Evolutionary conservation across 441 rosid species (phyloP), one percentile per base, ranked within the genome.

Genomic region (Metrosideros polymorpha): DNA sequence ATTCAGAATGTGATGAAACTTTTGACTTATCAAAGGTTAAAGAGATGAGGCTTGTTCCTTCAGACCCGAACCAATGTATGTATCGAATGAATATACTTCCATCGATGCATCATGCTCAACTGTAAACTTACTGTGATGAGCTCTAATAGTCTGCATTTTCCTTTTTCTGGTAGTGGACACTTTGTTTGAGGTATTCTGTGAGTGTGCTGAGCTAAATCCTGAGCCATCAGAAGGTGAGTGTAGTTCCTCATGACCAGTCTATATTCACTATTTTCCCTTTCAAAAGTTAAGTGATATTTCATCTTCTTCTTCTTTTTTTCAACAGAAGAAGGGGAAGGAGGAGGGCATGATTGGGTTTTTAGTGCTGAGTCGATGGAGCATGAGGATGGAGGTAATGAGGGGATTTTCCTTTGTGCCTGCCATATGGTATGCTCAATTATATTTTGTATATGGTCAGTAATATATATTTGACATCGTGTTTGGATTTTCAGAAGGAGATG

Each of bases 161-260:
- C 32, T 84, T 87, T 50, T 49, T 45, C 49, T 45, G 86, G 83
- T 86, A 98, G 99, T 98, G 98, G 98, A 95, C 89, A 92, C 91
- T 61, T 87, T 98, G 83, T 98, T 98, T 91, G 95, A 94, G 89
- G 87, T 95, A 53, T 95, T 98, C 87, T 98, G 98, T 7, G 95
- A 95, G 90, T 95, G 99, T 83, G 98, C 99, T 35, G 98, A 96
- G 92, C 93, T 98, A 63, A 98, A 98, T 92, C 99, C 99, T 3
- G 98, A 96, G 86, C 98, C 97, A 24, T 86, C 85, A 75, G 84
- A 77, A 75, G 87, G 87, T 85, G 66, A 77, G 87, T 24, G 14
- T n/a, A 32, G 45, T 8, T 27, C 54, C 39, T 79, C 42, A 86
- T 45, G 25, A 50, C 49, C 76, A 7, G 42, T 71, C 45, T 30